Conservation (phyloP, 1,284 basidiomycete species). For the Mycosarcoma mackinlayi region DNA sequence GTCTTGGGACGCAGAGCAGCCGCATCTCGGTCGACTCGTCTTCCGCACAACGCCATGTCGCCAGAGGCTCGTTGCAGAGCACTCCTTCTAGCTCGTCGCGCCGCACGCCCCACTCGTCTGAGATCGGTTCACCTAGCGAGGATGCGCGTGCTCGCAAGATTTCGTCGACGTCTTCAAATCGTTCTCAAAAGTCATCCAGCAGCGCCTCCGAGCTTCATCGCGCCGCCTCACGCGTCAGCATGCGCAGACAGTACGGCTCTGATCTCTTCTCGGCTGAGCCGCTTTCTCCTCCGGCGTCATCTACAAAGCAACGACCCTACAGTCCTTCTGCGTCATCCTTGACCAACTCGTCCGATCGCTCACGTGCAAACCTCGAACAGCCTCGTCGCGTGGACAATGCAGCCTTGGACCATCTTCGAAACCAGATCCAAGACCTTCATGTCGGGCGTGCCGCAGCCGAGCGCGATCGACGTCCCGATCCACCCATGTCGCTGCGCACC, state of each 20-base stretch:
- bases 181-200: conserved; percentile 54
- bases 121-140: conserved; percentile 42
- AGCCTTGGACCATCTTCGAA: conserved; percentile 20
- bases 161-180: conserved; percentile 48
- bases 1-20: conserved; percentile 32
- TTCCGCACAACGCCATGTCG: conserved; percentile 41
- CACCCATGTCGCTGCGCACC: conserved; percentile 11
- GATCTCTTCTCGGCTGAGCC: conserved; percentile 54
- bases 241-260: conserved; percentile 44
- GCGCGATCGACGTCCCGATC: conserved; percentile 9
- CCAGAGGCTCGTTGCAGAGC: conserved; percentile 28
- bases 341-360: conserved; percentile 30
- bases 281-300: conserved; percentile 9
- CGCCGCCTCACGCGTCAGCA: conserved; percentile 51
- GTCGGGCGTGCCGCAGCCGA: conserved; percentile 15
- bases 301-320: conserved; percentile 5
- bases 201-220: conserved; percentile 56
- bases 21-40: conserved; percentile 51
- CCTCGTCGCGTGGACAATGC: conserved; percentile 15
- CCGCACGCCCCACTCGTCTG: conserved; percentile 22
- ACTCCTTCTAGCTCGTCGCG: conserved; percentile 33
- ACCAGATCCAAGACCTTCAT: conserved; percentile 29
- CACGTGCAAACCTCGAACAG: conserved; percentile 10
- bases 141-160: conserved; percentile 46
- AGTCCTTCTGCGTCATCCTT: conserved; percentile 24